A percentile compares a stretch with the other conserved stretches of the same genome.
Evolutionary conservation across 192 early-diverging fungal genomes (phyloP).

Genomic region (Helicostylum pulchrum): DNA sequence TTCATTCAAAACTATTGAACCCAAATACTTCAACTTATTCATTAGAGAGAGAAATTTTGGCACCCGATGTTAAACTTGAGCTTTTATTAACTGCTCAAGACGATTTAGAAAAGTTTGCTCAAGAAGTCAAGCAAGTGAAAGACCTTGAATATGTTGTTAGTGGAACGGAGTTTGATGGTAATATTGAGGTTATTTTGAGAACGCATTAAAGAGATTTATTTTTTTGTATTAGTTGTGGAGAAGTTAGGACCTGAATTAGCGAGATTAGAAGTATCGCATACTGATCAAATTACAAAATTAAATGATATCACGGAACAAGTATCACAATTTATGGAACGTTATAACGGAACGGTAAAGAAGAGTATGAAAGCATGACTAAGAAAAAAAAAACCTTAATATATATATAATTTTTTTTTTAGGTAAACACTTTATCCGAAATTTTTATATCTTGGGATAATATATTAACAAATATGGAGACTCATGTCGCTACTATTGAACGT

Average conservation of each 20-base stretch:
- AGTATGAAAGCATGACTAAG: background rate
- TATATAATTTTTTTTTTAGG: conserved; percentile 18
- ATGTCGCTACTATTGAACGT: conserved; percentile 36
- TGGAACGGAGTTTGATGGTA: conserved; percentile 38
- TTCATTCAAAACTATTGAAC: conserved; percentile 33
- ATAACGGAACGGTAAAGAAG: conserved; percentile 34
- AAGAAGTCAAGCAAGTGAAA: conserved; percentile 38
- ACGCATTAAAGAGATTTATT: background rate
- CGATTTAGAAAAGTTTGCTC: conserved; percentile 36
- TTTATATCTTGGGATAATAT: conserved; percentile 49
- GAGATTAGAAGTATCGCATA: conserved; percentile 33
- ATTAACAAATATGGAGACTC: conserved; percentile 36
- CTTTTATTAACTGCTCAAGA: conserved; percentile 33
- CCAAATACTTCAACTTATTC: conserved; percentile 27
- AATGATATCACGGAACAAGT: conserved; percentile 28
- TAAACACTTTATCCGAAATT: conserved; percentile 47
- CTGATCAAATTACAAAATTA: conserved; percentile 27
- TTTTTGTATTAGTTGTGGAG: conserved; percentile 37
- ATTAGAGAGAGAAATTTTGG: conserved; percentile 37
- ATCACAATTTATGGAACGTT: conserved; percentile 39
- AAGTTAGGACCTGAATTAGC: conserved; percentile 26
- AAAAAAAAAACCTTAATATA: background rate
- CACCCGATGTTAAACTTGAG: conserved; percentile 40
- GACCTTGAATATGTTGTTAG: conserved; percentile 39
- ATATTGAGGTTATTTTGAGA: background rate